A percentile compares a stretch with the other conserved stretches of the same genome.
Conservation (phyloP, 1,284 basidiomycete genomes). For the Boletellus sp. region DNA sequence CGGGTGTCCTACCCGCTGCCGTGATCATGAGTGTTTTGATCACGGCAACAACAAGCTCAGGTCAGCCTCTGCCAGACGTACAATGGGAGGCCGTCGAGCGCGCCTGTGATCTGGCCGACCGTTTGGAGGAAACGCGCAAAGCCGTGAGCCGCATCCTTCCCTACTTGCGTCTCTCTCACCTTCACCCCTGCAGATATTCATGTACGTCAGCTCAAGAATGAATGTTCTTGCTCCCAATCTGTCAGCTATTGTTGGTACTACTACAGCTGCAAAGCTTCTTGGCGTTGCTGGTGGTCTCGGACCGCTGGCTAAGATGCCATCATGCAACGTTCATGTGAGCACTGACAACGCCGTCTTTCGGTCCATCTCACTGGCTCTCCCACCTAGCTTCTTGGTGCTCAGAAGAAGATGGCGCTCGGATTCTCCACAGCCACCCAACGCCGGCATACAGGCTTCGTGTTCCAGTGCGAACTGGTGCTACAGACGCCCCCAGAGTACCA, state of each 20-base stretch:
- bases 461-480: conserved; percentile 86
- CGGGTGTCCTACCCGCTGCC: conserved; percentile 83
- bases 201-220: conserved; percentile 99
- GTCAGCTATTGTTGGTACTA: conserved; percentile 95
- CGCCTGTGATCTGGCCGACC: conserved; percentile 85
- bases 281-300: conserved; percentile 94
- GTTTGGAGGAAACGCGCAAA: conserved; percentile 84
- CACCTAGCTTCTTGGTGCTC: conserved; percentile 83
- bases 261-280: conserved; percentile 95
- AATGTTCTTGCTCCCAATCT: conserved; percentile 96
- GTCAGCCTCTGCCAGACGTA: conserved; percentile 63
- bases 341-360: conserved; percentile 1
- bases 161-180: conserved; percentile 5
- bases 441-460: conserved; percentile 96
- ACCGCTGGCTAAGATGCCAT: conserved; percentile 90
- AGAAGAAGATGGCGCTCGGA: conserved; percentile 86
- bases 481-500: conserved; percentile 89
- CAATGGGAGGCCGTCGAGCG: conserved; percentile 82
- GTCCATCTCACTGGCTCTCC: neutral
- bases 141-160: conserved; percentile 48
- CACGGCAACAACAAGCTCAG: conserved; percentile 89
- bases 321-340: conserved; percentile 92
- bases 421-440: conserved; percentile 79
- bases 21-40: conserved; percentile 96
- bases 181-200: conserved; percentile 68